Conservation (phyloP, 2,329 filamentous ascomycete species). For the Aaosphaeria pasadenensis region DNA sequence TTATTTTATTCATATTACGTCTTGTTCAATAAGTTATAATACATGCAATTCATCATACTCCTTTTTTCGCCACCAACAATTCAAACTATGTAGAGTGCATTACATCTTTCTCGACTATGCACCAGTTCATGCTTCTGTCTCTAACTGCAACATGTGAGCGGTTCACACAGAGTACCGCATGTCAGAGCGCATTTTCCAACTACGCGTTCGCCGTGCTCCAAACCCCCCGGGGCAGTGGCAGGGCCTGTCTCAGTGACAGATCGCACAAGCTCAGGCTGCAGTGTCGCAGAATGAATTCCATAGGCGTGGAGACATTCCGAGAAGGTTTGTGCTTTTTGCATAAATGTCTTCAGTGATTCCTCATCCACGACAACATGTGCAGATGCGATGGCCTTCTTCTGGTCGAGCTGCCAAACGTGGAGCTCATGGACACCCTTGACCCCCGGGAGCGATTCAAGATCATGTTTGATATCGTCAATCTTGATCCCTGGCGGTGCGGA, state of each 20-base stretch:
- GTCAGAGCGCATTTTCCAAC: slow-evolving; percentile 48
- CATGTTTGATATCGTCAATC: slow-evolving; percentile 62
- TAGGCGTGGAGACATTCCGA: slow-evolving; percentile 70
- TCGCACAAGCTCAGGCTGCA: slow-evolving; percentile 61
- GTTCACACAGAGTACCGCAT: slow-evolving; percentile 52
- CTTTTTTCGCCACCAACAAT: too few species aligned
- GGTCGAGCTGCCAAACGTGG: slow-evolving; percentile 71
- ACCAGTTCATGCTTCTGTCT: neutral
- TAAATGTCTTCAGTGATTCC: slow-evolving; percentile 56
- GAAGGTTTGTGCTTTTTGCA: slow-evolving; percentile 59
- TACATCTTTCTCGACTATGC: too few species aligned
- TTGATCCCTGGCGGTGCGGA: slow-evolving; percentile 61
- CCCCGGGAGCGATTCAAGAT: slow-evolving; percentile 66
- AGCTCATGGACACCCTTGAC: slow-evolving; percentile 68
- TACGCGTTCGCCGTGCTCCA: slow-evolving; percentile 17
- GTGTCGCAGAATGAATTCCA: slow-evolving; percentile 67
- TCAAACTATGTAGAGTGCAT: too few species aligned
- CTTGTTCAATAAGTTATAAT: too few species aligned
- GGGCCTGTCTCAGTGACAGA: slow-evolving; percentile 3
- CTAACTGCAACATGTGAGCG: slow-evolving; percentile 51
- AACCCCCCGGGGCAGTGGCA: slow-evolving; percentile 7
- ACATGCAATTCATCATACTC: too few species aligned
- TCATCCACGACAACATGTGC: slow-evolving; percentile 65
- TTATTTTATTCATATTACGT: too few species aligned
- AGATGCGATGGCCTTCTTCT: slow-evolving; percentile 66